Base-by-base conservation (phyloP, 495 filamentous ascomycete genomes). In the Xylaria intraflava region DNA sequence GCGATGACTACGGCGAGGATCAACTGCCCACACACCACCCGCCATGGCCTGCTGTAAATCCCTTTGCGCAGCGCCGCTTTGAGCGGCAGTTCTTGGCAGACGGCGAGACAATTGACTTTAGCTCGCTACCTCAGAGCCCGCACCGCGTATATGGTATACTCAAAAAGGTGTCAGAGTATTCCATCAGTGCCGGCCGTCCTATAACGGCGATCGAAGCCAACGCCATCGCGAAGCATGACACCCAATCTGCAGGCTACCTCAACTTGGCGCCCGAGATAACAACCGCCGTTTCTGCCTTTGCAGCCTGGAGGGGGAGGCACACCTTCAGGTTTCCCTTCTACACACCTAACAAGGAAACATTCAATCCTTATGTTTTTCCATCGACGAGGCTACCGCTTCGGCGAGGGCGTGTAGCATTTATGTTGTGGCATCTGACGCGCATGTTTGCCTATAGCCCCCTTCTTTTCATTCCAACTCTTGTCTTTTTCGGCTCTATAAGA, bases 31-130 rank as follows among this genome's bases (percentile, higher is more conserved):
- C 54, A 5, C 39, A 54, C 20, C 46, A 61, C 41, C 30, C 30
- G 17, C 61, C 50, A 31, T 66, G 63, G 63, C 61, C 61, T 17
- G 0, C 2, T 12, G 4, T 59, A 11, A 20, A 51, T 7, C 22
- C 39, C 11, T 23, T 38, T 20, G 0, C 12, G 3, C 64, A 66
- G 33, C 19, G 50, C 2, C 10, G 35, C 23, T 43, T 62, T 6
- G 64, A 66, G 45, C 43, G 22, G n/a, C 36, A 11, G 1, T 66
- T 20, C n/a, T 53, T 66, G 14, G 58, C 57, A 23, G 49, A 61
- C 3, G 64, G 54, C 2, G 56, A 50, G 20, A 66, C 64, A 17
- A 58, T 66, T 24, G 36, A 62, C 19, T 66, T 66, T 14, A 56
- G 58, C 14, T 33, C 36, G 2, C n/a, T 66, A 10, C 56, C 60